These are phyloP conservation scores for Colletotrichum siamense DNA, from an alignment of 2,329 filamentous ascomycete genomes.

Conservation along the genomic window DNA sequence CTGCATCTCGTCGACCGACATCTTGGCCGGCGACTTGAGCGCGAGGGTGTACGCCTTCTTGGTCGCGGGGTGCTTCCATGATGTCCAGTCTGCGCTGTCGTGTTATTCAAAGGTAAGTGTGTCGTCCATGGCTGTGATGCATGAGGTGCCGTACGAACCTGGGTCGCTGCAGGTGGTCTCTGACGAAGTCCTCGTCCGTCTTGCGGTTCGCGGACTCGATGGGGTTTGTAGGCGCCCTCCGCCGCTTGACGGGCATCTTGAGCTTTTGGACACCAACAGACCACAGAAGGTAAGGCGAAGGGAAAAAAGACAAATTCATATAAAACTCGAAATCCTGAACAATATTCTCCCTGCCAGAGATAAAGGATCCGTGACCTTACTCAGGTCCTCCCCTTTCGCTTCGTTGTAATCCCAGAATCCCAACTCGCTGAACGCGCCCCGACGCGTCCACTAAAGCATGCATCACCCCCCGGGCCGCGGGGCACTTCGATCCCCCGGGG, in stretches of 20 bases:
- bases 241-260: slow-evolving; percentile 22
- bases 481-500: not conserved
- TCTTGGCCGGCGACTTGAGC: slow-evolving; percentile 43
- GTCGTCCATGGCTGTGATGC: not conserved
- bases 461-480: not conserved
- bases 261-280: not conserved
- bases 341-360: not conserved
- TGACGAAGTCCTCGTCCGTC: slow-evolving; percentile 52
- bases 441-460: not conserved
- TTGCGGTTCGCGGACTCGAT: slow-evolving; percentile 56
- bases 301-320: not conserved
- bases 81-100: slow-evolving; percentile 32
- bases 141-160: slow-evolving; percentile 36
- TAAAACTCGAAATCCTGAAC: not conserved
- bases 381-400: not conserved
- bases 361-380: not conserved
- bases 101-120: not conserved
- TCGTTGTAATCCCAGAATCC: not conserved
- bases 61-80: slow-evolving; percentile 59
- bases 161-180: slow-evolving; percentile 48
- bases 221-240: slow-evolving; percentile 30
- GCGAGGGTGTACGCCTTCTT: slow-evolving; percentile 45
- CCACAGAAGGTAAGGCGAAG: not conserved
- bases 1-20: slow-evolving; percentile 50
- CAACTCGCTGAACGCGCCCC: not conserved